phyloP scores from a whole-genome alignment of 805 yeast genomes.

The Ogataea naganishii region DNA sequence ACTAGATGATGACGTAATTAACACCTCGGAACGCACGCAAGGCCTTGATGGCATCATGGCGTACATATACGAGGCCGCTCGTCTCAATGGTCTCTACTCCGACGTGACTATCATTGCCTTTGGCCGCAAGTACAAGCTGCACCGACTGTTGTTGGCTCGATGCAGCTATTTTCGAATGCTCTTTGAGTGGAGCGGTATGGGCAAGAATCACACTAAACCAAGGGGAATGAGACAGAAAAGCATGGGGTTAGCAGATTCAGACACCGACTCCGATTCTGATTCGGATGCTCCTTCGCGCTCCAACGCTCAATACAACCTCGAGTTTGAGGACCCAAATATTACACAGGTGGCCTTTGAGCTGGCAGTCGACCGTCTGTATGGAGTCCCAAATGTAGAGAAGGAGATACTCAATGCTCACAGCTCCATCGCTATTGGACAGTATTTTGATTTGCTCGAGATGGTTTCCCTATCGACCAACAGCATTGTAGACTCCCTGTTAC shows the following conservation, averaged over 20 bases:
- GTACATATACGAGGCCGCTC: slow-evolving; percentile 29
- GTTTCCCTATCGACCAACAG: slow-evolving; percentile 34
- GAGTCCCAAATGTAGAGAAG: slow-evolving; percentile 24
- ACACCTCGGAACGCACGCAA: too few species aligned
- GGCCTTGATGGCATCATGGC: slow-evolving; percentile 11
- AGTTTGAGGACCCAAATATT: slow-evolving; percentile 32
- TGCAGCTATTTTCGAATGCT: slow-evolving; percentile 39
- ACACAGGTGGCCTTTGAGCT: slow-evolving; percentile 39
- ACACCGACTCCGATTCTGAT: slow-evolving; percentile 1
- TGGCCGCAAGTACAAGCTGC: slow-evolving; percentile 34
- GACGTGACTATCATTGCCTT: slow-evolving; percentile 42
- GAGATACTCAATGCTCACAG: slow-evolving; percentile 29
- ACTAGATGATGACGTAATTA: too few species aligned
- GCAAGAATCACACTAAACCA: too few species aligned
- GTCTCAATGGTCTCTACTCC: slow-evolving; percentile 35
- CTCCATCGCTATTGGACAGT: slow-evolving; percentile 43
- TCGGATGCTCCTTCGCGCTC: neutral
- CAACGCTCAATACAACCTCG: slow-evolving; percentile 16
- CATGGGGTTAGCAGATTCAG: slow-evolving; percentile 15
- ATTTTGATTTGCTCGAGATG: slow-evolving; percentile 34
- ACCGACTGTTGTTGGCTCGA: slow-evolving; percentile 34
- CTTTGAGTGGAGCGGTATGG: slow-evolving; percentile 36
- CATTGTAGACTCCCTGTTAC: slow-evolving; percentile 25
- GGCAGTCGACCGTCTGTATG: slow-evolving; percentile 39
- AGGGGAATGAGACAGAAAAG: too few species aligned